Conservation (phyloP, 2,329 filamentous ascomycete species). For the Sclerotinia trifoliorum region DNA sequence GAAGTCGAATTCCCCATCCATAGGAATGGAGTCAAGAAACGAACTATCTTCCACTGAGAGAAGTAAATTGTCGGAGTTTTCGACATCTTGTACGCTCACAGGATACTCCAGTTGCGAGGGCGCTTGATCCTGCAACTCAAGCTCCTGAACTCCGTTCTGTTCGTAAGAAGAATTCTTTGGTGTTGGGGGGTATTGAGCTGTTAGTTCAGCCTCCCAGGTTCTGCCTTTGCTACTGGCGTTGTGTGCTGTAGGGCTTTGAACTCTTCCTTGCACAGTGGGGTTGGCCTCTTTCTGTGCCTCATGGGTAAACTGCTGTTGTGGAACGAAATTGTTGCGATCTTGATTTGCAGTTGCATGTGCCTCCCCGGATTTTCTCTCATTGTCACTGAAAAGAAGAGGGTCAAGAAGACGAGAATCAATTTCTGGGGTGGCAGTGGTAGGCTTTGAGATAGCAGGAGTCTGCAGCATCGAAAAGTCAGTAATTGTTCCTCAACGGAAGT, state of each 20-base stretch:
- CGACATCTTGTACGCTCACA: accelerated
- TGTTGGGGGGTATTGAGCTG: accelerated
- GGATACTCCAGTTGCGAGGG: background rate
- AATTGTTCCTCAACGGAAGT: background rate
- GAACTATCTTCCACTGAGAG: background rate
- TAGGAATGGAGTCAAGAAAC: background rate
- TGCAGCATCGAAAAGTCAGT: background rate
- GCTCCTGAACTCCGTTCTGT: background rate
- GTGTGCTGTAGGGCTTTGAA: background rate
- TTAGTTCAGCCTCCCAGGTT: background rate
- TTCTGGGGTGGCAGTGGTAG: background rate
- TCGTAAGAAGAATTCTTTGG: background rate
- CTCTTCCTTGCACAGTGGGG: no score
- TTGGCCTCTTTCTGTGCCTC: background rate
- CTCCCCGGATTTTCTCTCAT: accelerated
- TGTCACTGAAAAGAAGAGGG: background rate
- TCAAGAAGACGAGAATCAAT: background rate
- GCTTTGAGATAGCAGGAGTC: background rate
- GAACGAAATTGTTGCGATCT: background rate
- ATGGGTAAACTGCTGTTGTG: background rate
- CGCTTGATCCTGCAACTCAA: background rate
- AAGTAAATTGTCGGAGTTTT: accelerated
- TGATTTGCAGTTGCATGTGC: background rate
- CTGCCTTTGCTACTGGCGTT: background rate
- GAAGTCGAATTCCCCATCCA: background rate